These are phyloP conservation scores for Acanthamoeba healyi DNA, from an alignment of 208 protist species.

Conservation along the genomic window DNA sequence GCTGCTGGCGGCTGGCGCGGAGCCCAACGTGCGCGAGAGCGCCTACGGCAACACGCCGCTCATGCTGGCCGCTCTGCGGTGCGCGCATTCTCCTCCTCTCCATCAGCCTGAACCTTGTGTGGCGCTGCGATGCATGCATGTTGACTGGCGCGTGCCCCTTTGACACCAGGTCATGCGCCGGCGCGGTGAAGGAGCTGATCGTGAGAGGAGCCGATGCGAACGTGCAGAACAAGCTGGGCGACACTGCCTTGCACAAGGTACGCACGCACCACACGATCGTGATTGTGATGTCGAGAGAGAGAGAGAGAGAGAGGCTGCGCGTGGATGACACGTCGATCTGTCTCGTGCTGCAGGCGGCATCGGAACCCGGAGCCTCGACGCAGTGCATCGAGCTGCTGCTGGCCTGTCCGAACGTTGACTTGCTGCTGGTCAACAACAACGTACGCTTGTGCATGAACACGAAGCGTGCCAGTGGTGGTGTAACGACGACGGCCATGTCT, in stretches of 20 bases:
- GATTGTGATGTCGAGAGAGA: too few relatives aligned
- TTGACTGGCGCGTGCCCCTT: neutral
- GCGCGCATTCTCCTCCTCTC: neutral
- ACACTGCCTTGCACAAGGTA: slow-evolving; percentile 33
- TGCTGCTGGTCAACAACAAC: neutral
- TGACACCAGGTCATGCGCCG: neutral
- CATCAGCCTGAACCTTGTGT: too few relatives aligned
- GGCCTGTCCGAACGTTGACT: neutral
- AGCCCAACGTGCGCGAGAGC: neutral
- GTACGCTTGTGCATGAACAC: neutral
- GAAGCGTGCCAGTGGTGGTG: too few relatives aligned
- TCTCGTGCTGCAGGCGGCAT: slow-evolving; percentile 1
- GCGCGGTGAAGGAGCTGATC: neutral
- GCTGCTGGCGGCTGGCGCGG: slow-evolving; percentile 17
- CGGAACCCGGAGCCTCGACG: neutral
- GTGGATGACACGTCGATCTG: neutral
- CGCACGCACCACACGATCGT: too few relatives aligned
- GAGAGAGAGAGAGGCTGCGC: too few relatives aligned
- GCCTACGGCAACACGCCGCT: slow-evolving; percentile 18
- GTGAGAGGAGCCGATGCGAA: neutral
- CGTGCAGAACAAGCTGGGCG: slow-evolving; percentile 17
- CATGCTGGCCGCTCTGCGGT: slow-evolving; percentile 49
- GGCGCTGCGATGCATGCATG: neutral
- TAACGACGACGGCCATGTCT: too few relatives aligned
- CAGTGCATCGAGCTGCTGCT: slow-evolving; percentile 20